These are phyloP conservation scores for Trichoderma sp. DNA, from an alignment of 2,329 filamentous ascomycete species.

Conservation along the genomic window DNA sequence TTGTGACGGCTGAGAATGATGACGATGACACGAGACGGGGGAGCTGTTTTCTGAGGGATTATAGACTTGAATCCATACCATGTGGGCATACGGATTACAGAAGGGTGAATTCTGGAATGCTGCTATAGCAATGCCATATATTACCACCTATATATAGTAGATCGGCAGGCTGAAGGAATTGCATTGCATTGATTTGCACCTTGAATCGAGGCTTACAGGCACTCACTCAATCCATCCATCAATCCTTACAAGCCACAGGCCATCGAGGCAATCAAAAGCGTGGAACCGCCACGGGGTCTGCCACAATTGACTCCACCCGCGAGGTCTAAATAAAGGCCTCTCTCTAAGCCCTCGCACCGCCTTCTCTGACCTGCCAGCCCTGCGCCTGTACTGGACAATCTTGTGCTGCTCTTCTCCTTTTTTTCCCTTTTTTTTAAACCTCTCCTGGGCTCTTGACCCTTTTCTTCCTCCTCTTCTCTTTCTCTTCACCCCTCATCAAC, in stretches of 20 bases:
- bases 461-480: not conserved
- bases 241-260: not conserved
- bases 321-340: constrained; percentile 20
- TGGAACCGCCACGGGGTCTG: constrained; percentile 3
- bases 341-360: constrained; percentile 17
- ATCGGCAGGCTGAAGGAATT: not conserved
- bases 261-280: not conserved
- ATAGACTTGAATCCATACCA: not conserved
- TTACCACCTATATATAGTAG: not conserved
- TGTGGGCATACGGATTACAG: not conserved
- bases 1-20: not conserved
- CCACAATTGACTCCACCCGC: constrained; percentile 18
- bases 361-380: constrained; percentile 8
- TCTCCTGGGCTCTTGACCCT: not conserved
- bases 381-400: not conserved
- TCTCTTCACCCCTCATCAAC: not conserved
- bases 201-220: not conserved
- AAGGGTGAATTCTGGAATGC: not conserved
- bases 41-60: not conserved
- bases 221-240: not conserved
- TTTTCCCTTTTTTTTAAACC: not conserved
- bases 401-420: not conserved
- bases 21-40: not conserved
- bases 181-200: not conserved
- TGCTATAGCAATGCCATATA: not conserved